Evolutionary conservation across 352 stramenopile genomes (phyloP).

Genomic region (Phytophthora citricola): DNA sequence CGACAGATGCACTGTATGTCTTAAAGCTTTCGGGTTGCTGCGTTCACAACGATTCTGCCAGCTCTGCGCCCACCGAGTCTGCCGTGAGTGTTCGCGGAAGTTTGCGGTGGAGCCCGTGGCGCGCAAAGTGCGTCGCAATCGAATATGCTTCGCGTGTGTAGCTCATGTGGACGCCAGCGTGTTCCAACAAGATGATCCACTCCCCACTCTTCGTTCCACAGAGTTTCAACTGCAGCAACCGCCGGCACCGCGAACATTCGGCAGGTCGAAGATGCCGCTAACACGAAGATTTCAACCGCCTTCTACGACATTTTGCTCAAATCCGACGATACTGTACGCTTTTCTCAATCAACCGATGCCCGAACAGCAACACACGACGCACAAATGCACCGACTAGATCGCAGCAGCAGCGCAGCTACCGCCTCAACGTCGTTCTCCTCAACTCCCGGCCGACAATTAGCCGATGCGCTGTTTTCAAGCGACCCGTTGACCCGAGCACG

Average conservation of each 20-base stretch:
- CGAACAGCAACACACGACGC: constrained; percentile 7
- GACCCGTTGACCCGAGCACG: constrained; percentile 55
- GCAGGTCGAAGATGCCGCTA: constrained; percentile 8
- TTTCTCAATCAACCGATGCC: constrained; percentile 17
- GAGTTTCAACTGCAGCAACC: constrained; percentile 18
- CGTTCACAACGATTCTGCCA: constrained; percentile 68
- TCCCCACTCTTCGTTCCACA: constrained; percentile 31
- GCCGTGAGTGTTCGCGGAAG: constrained; percentile 68
- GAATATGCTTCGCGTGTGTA: constrained; percentile 69
- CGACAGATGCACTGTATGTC: constrained; percentile 54
- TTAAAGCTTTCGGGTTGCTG: constrained; percentile 59
- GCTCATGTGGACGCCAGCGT: constrained; percentile 58
- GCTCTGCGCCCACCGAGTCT: constrained; percentile 67
- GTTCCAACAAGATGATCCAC: constrained; percentile 44
- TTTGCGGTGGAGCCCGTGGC: constrained; percentile 69
- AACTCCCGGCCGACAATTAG: constrained; percentile 53
- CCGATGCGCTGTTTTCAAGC: constrained; percentile 68
- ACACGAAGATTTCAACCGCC: constrained; percentile 29
- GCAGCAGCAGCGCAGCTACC: constrained; percentile 36
- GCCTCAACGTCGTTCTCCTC: constrained; percentile 37
- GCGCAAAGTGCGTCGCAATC: constrained; percentile 55
- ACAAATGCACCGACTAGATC: constrained; percentile 30
- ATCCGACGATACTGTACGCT: constrained; percentile 1
- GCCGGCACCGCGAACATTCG: neutral
- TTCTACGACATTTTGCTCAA: constrained; percentile 38